Conservation (phyloP, 805 yeast species). For the Wickerhamiella kazuoi region DNA sequence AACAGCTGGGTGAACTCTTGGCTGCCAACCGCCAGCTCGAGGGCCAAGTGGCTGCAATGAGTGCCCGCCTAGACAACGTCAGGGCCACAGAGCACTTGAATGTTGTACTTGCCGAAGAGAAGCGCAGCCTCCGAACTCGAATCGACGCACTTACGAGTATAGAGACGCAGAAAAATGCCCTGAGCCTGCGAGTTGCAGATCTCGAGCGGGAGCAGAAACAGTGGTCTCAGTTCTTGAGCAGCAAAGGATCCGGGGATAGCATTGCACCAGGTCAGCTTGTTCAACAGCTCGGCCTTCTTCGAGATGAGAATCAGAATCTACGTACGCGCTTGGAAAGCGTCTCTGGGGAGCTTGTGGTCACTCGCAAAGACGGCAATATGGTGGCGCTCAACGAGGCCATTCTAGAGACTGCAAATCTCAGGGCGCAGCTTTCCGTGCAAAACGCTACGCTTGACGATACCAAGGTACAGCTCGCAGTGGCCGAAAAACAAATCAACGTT, state of each 20-base stretch:
- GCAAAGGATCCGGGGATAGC: not conserved
- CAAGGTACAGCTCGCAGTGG: too few species aligned
- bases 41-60: not conserved
- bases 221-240: not conserved
- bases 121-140: not conserved
- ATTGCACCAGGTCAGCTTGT: not conserved
- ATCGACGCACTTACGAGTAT: not conserved
- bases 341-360: too few species aligned
- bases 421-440: too few species aligned
- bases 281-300: not conserved
- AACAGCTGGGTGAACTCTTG: not conserved
- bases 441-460: too few species aligned
- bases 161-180: slow-evolving; percentile 1
- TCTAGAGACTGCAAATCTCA: too few species aligned
- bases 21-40: not conserved
- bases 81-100: not conserved
- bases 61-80: not conserved
- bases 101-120: not conserved
- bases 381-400: too few species aligned
- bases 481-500: not conserved
- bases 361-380: too few species aligned
- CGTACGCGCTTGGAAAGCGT: not conserved
- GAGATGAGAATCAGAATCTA: not conserved
- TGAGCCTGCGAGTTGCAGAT: not conserved
- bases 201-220: not conserved